Evolutionary conservation across 345 rosid genomes (phyloP), one percentile per base, ranked within the genome.

Genomic region (Ricinus communis): DNA sequence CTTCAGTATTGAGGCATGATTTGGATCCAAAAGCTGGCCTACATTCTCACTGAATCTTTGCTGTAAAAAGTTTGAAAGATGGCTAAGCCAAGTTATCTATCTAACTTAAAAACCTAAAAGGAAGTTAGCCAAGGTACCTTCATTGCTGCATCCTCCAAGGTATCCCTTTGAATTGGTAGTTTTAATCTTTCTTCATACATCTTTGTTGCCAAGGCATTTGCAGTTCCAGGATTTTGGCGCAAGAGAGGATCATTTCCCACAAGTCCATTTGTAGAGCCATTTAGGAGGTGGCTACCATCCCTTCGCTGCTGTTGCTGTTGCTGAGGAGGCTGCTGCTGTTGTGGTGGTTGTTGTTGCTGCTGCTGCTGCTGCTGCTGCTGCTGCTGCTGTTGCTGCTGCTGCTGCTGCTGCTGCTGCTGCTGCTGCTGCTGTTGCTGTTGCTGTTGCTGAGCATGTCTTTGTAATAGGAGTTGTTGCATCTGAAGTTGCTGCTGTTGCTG

Each of bases 111-210:
- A 28, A 49, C n/a, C 10, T 27, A 40, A 59, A 62, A 60, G 9
- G 15, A 1, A 50, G 38, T 38, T 14, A 43, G 4, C 13, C 49
- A 22, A 33, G 14, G 8, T 71, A 93, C 98, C 92, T 94, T 92
- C 81, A 87, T 89, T 50, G 90, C 77, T 16, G 89, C 80, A 72
- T 94, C 97, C 66, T 93, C 97, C 84, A 92, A 75, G 40, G 92
- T 77, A 81, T 94, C 98, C 85, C 98, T 89, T 80, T 86, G 97
- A 70, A 73, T 80, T 36, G 98, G 93, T 70, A 82, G 43, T 75
- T 94, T 94, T 56, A 87, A 79, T 65, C 88, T 83, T 68, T 94
- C 97, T 85, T 89, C 97, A n/a, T 90, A 94, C 87, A 93, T 83
- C 81, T 88, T 94, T 66, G 86, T 86, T 28, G 93, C 91, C 80